These are phyloP conservation scores for Curvularia verruculosa DNA, from an alignment of 2,329 filamentous ascomycete genomes.

Conservation along the genomic window DNA sequence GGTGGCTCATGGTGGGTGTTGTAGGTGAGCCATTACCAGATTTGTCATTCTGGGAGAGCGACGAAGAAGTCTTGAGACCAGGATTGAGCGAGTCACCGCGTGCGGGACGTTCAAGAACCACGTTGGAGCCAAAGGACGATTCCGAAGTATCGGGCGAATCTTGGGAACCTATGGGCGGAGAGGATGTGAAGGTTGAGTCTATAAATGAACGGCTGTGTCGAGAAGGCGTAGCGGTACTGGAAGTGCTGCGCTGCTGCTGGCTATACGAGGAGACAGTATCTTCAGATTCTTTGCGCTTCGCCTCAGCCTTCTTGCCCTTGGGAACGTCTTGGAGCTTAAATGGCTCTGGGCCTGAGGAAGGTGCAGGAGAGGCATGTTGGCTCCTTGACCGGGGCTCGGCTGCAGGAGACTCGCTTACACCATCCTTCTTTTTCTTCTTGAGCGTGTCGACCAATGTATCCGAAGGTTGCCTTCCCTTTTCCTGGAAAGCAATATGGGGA, in stretches of 20 bases:
- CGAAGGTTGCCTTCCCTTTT: conserved; percentile 72
- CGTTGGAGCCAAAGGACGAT: conserved; percentile 49
- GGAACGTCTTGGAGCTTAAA: conserved; percentile 85
- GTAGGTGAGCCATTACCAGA: conserved; percentile 44
- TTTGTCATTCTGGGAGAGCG: conserved; percentile 67
- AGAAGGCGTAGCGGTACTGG: conserved; percentile 47
- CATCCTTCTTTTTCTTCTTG: conserved; percentile 52
- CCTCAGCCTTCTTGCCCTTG: conserved; percentile 63
- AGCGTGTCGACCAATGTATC: conserved; percentile 65
- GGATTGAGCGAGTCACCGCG: conserved; percentile 65
- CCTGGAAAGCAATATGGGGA: conserved; percentile 91
- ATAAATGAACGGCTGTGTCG: conserved; percentile 41
- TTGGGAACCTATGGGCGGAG: conserved; percentile 47
- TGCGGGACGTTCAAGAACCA: conserved; percentile 56
- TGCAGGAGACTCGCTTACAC: conserved; percentile 35
- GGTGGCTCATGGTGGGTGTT: conserved; percentile 48
- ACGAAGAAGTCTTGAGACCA: conserved; percentile 52
- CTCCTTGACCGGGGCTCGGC: conserved; percentile 58
- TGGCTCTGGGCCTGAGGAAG: conserved; percentile 45
- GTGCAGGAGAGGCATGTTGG: conserved; percentile 46
- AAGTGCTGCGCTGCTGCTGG: conserved; percentile 43
- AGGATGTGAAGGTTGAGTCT: conserved; percentile 47
- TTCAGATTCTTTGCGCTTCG: conserved; percentile 54
- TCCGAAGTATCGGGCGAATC: conserved; percentile 43
- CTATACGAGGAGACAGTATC: conserved; percentile 39